phyloP scores from a whole-genome alignment of 106 monocot species.

The Dendrobium officinale region DNA sequence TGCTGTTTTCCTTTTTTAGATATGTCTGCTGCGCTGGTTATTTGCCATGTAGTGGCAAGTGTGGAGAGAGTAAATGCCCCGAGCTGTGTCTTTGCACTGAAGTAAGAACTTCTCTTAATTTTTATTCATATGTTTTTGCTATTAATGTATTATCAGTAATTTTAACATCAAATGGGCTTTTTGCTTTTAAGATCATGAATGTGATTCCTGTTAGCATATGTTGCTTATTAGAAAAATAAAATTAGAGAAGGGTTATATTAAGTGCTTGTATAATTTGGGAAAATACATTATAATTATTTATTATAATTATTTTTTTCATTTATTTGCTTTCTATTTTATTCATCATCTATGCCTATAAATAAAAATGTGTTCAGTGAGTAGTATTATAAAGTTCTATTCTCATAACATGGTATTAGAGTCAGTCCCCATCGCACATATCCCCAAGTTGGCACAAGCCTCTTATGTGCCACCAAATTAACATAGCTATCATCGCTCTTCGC shows the following conservation, averaged over 20 bases:
- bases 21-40: constrained; percentile 97
- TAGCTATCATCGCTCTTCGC: too few species aligned
- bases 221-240: not conserved
- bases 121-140: not conserved
- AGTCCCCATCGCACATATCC: not conserved
- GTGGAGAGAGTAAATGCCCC: constrained; percentile 83
- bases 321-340: not conserved
- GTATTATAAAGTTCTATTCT: not conserved
- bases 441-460: not conserved
- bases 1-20: constrained; percentile 25
- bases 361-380: not conserved
- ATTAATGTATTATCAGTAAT: not conserved
- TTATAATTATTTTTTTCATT: not conserved
- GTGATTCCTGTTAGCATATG: not conserved
- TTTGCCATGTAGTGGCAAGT: constrained; percentile 85
- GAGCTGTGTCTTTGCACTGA: constrained; percentile 89
- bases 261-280: not conserved
- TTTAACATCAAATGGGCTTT: not conserved
- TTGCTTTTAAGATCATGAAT: not conserved
- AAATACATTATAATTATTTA: not conserved
- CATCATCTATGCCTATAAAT: not conserved
- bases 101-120: constrained; percentile 27
- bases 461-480: too few species aligned
- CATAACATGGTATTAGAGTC: not conserved
- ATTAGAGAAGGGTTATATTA: not conserved